Conservation (phyloP, 768 basidiomycete genomes). For the Boletus patriciae region DNA sequence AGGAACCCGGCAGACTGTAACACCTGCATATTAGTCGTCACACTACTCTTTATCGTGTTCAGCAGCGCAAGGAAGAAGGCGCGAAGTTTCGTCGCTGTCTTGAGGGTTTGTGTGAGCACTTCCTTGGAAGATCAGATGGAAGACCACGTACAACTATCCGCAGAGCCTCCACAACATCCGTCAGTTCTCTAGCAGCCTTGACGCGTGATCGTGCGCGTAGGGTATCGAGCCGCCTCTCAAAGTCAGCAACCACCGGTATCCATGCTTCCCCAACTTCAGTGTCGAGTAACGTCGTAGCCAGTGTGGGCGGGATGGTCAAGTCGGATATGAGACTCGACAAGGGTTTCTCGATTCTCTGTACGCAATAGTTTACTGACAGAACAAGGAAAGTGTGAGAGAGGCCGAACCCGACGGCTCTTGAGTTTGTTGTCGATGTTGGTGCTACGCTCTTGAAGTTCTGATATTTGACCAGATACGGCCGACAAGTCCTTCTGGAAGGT, state of each 20-base stretch:
- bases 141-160: constrained; percentile 72
- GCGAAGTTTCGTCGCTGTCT: constrained; percentile 91
- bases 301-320: constrained; percentile 77
- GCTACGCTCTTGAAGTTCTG: constrained; percentile 87
- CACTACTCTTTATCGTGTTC: constrained; percentile 75
- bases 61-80: constrained; percentile 82
- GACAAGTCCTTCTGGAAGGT: constrained; percentile 95
- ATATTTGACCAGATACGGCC: constrained; percentile 94
- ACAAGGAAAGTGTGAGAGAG: not conserved
- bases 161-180: constrained; percentile 81
- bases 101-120: constrained; percentile 3
- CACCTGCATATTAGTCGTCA: constrained; percentile 91
- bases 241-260: constrained; percentile 77
- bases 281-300: constrained; percentile 79
- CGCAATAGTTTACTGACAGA: constrained; percentile 1
- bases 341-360: constrained; percentile 84
- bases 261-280: constrained; percentile 85
- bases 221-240: constrained; percentile 71
- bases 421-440: constrained; percentile 87
- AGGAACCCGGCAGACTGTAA: constrained; percentile 85
- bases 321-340: constrained; percentile 78
- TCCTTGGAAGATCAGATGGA: not conserved
- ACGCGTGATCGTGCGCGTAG: constrained; percentile 76
- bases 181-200: constrained; percentile 81
- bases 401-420: constrained; percentile 76